Evolutionary conservation across 345 rosid genomes (phyloP).

Genomic region (Anastatica hierochuntica): DNA sequence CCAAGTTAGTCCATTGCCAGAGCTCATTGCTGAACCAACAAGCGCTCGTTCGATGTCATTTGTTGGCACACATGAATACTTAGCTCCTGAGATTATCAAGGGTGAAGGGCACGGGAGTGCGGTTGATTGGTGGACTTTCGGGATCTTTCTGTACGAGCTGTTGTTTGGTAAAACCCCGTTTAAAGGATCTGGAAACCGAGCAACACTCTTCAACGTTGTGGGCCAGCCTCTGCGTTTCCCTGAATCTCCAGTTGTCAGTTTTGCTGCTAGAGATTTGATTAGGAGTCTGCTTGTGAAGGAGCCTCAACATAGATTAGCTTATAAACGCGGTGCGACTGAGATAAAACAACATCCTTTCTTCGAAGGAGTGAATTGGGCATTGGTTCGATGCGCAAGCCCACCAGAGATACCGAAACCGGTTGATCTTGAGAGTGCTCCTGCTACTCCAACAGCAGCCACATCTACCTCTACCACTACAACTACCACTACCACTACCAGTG

Average conservation of each 20-base stretch:
- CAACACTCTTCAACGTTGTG: slow-evolving; percentile 69
- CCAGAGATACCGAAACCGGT: slow-evolving; percentile 71
- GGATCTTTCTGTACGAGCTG: slow-evolving; percentile 67
- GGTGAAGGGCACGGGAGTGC: slow-evolving; percentile 90
- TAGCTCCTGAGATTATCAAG: slow-evolving; percentile 81
- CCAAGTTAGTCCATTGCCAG: slow-evolving; percentile 68
- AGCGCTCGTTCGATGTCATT: slow-evolving; percentile 86
- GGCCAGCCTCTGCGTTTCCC: slow-evolving; percentile 74
- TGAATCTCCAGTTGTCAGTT: slow-evolving; percentile 65
- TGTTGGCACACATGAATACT: slow-evolving; percentile 83
- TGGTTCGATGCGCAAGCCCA: slow-evolving; percentile 72
- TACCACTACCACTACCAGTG: slow-evolving; percentile 32
- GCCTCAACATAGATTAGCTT: slow-evolving; percentile 69
- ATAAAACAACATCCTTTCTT: slow-evolving; percentile 77
- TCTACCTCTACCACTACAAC: slow-evolving; percentile 9
- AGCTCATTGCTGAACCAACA: slow-evolving; percentile 80
- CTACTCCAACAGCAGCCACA: not conserved
- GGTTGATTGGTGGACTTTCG: slow-evolving; percentile 91
- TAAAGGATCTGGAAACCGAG: slow-evolving; percentile 71
- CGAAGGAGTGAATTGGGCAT: slow-evolving; percentile 83
- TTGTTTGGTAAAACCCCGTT: slow-evolving; percentile 81
- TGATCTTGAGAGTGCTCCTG: slow-evolving; percentile 34
- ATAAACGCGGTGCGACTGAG: slow-evolving; percentile 73
- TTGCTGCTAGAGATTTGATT: slow-evolving; percentile 64
- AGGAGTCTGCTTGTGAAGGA: slow-evolving; percentile 74